Conservation (phyloP, 225 moss, liverwort and hornwort species). For the Sphagnum tenellum region DNA sequence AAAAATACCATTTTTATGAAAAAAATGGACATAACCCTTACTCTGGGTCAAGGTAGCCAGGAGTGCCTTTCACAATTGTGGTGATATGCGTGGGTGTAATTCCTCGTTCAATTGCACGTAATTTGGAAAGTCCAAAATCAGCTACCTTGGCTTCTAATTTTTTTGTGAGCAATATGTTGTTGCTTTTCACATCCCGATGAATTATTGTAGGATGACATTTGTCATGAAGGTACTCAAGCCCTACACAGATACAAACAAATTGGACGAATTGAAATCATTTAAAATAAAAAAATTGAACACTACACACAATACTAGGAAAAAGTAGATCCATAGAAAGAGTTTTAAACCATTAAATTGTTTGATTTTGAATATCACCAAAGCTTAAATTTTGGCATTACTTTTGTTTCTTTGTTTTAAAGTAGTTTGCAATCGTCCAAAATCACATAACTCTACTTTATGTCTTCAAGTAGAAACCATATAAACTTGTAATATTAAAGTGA, state of each 20-base stretch:
- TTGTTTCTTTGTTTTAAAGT: too few species aligned
- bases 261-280: too few species aligned
- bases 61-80: constrained; percentile 37
- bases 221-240: constrained; percentile 49
- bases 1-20: too few species aligned
- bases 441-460: too few species aligned
- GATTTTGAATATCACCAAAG: background rate
- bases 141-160: constrained; percentile 36
- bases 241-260: constrained; percentile 14
- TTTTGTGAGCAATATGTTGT: constrained; percentile 51
- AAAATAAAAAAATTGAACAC: background rate
- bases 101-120: constrained; percentile 11
- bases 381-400: background rate
- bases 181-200: constrained; percentile 46
- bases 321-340: background rate
- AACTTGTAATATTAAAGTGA: too few species aligned
- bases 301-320: background rate
- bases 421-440: too few species aligned
- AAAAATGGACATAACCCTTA: background rate
- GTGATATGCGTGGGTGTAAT: constrained; percentile 16
- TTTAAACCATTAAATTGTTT: background rate
- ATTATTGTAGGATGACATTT: constrained; percentile 40
- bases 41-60: constrained; percentile 53
- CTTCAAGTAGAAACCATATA: too few species aligned
- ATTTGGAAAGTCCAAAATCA: constrained; percentile 56